Base-by-base conservation (phyloP, 257 asterid species). In the Scutellaria baicalensis region DNA sequence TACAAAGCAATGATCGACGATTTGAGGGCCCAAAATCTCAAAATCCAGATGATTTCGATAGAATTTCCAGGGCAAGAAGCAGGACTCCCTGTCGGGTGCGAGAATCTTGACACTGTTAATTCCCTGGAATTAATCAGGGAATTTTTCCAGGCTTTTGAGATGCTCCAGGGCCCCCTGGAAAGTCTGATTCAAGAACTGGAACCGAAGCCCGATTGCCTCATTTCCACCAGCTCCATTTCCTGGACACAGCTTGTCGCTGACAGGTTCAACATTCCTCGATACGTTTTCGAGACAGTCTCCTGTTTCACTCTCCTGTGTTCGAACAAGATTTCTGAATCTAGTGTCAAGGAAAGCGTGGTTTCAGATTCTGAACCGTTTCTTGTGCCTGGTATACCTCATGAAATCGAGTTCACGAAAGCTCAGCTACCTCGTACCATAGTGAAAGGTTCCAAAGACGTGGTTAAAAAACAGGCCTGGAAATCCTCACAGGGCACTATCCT, bases 51-150 rank as follows among this genome's bases (percentile, higher is more conserved):
- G 59, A 33, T 83, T 0, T 59, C 79, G 1, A 8, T 83, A 35
- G 38, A 75, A 6, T 87, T 87, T n/a, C 94, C 89, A 12, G 69
- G 77, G 35, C 51, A 59, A 9, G 81, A 83, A 60, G 68, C 73
- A 10, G 94, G 90, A 0, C 75, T 87, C 21, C 94, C 94, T 0
- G 48, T 31, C 1, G 88, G 83, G 5, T 84, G 89, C 14, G 94
- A 87, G 54, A 87, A 81, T 60, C 64, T 80, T 77, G 89, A 87
- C 36, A 6, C 78, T 1, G 73, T 84, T 1, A 54, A 79, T 49
- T 79, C 88, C 17, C 5, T 66, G 42, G 75, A 59, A 18, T 60
- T 76, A 1, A 43, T 49, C 4, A 6, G 4, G 8, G 65, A 62
- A 0, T 84, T 87, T 17, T 79, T 82, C 18, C 6, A 20, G 0